Base-by-base conservation (phyloP, 2,329 filamentous ascomycete species). In the Furcasterigmium furcatum region DNA sequence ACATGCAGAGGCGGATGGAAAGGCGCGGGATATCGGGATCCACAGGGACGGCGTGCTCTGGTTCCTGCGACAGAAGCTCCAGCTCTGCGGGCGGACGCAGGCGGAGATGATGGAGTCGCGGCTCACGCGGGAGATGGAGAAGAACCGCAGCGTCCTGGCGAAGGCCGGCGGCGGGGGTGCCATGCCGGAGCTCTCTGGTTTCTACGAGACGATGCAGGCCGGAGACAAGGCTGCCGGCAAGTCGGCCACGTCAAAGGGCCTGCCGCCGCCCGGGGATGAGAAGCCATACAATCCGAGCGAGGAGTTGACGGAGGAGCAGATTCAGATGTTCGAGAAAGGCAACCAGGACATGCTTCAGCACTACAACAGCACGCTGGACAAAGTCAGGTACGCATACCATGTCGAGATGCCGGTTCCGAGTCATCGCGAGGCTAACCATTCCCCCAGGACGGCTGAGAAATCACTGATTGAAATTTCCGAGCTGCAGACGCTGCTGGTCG, bases 291-390 rank as follows among this genome's bases (percentile, higher is more conserved):
- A 55, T 21, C 52, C 52, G 9, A 46, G 29, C 35, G 79, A 84
- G 51, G 79, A 84, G 51, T 71, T 96, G 50, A 89, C 87, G 16
- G 76, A 84, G 19, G 91, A 96, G 61, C 92, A 97, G 66, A 72
- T 94, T 43, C 92, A 96, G 64, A 80, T 96, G 61, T 97, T 99
- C 69, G 91, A 92, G 55, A 81, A 90, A 66, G 91, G 95, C 61
- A 96, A 97, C 61, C 85, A 91, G 65, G 85, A 89, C 52, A 91
- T 99, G 84, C 76, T 97, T 56, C 88, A 87, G 65, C 88, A 96
- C 66, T 96, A 95, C 65, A 90, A 96, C 66, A 90, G 87, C 68
- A 91, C 88, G n/a, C 72, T 97, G 62, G 87, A 91, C 65, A 94
- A 97, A 77, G 90, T 97, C 54, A 88, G 87, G 88, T 95, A 79